These are phyloP conservation scores for Nicotiana otophora DNA, from an alignment of 257 asterid species.

Conservation along the genomic window DNA sequence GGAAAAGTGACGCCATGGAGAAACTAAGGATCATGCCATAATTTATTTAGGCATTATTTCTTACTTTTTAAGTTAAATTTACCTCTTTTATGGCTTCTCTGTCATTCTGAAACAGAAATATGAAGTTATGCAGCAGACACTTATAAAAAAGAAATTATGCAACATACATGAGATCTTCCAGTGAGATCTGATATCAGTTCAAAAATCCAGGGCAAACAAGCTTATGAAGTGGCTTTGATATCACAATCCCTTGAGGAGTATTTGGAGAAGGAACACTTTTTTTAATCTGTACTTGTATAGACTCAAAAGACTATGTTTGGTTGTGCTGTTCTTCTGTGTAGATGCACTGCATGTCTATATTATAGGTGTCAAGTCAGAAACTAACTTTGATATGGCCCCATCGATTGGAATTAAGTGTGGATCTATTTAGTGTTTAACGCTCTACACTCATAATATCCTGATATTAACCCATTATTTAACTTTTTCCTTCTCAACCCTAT, in stretches of 20 bases:
- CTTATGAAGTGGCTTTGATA: background rate
- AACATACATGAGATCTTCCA: background rate
- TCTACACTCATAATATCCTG: background rate
- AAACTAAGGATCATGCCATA: background rate
- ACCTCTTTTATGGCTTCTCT: background rate
- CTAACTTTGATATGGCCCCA: background rate
- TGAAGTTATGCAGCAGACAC: background rate
- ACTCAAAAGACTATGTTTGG: background rate
- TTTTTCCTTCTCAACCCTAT: background rate
- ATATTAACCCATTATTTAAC: background rate
- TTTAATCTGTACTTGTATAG: background rate
- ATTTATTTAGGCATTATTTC: background rate
- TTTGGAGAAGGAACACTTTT: background rate
- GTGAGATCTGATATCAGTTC: background rate
- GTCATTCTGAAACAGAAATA: background rate
- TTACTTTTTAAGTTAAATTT: background rate
- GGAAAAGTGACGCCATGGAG: background rate
- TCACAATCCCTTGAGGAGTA: background rate
- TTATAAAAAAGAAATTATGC: background rate
- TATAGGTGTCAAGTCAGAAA: background rate
- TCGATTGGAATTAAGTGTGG: background rate
- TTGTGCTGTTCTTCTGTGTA: background rate
- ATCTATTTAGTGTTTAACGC: background rate
- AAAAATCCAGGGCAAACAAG: background rate
- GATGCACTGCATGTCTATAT: background rate